phyloP scores from a whole-genome alignment of 176 grass and related monocot species.

The Chrysopogon serrulatus region DNA sequence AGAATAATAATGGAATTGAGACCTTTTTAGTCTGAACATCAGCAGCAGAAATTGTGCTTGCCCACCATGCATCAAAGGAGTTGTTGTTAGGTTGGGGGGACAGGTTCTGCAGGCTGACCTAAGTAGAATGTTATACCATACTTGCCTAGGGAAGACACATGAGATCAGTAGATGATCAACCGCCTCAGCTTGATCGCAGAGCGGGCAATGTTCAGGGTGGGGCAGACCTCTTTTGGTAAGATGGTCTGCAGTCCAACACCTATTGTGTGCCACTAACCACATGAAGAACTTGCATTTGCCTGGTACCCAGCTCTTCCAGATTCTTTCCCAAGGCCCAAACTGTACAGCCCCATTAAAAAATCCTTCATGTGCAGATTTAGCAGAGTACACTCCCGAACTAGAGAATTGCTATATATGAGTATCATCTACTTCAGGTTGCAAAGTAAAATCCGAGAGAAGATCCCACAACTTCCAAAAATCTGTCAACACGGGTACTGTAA shows the following conservation, averaged over 20 bases:
- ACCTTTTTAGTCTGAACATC: constrained; percentile 7
- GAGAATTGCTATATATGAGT: background rate
- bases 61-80: background rate
- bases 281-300: background rate
- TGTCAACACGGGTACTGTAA: too few relatives aligned
- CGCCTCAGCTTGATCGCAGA: background rate
- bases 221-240: too few relatives aligned
- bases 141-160: too few relatives aligned
- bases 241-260: too few relatives aligned
- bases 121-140: background rate
- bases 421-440: background rate
- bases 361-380: background rate
- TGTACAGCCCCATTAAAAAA: too few relatives aligned
- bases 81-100: background rate
- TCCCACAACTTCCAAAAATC: background rate
- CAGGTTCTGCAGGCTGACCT: background rate
- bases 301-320: too few relatives aligned
- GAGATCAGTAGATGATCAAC: too few relatives aligned
- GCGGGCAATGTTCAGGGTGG: background rate
- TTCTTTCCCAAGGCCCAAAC: too few relatives aligned
- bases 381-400: background rate
- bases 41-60: constrained; percentile 5
- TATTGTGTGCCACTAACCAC: background rate
- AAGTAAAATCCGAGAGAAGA: background rate
- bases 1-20: constrained; percentile 13